Percentiles rank a stretch among this genome's conserved stretches.
Conservation (phyloP, 129 eudicot genomes). For the Apium graveolens region DNA sequence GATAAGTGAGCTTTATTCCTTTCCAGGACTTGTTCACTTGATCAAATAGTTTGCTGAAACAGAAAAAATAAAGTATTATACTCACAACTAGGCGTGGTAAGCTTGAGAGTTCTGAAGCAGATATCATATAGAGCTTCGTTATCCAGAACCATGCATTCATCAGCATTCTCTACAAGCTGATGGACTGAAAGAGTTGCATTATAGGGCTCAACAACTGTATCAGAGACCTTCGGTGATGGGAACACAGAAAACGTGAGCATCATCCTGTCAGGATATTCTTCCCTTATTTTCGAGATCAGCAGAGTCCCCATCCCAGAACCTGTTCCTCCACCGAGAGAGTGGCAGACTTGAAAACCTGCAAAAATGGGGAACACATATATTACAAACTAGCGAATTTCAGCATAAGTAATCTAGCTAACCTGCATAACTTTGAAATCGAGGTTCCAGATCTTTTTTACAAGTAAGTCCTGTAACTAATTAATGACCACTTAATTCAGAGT, state of each 20-base stretch:
- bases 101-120: slow-evolving; percentile 40
- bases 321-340: slow-evolving; percentile 49
- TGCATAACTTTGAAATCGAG: background rate
- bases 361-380: background rate
- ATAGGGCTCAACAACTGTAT: slow-evolving; percentile 47
- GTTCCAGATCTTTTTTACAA: background rate
- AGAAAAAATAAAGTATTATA: background rate
- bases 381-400: background rate
- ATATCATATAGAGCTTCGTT: slow-evolving; percentile 40
- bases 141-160: slow-evolving; percentile 46
- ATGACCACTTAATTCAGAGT: background rate
- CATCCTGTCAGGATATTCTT: slow-evolving; percentile 47
- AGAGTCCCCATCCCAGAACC: slow-evolving; percentile 47
- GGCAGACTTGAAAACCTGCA: slow-evolving; percentile 47
- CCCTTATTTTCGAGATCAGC: slow-evolving; percentile 43
- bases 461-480: background rate
- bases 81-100: slow-evolving; percentile 49
- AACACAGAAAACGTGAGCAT: slow-evolving; percentile 44
- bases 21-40: background rate
- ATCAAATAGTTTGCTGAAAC: background rate
- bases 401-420: background rate
- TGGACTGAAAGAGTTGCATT: slow-evolving; percentile 46
- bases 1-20: background rate
- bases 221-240: slow-evolving; percentile 43
- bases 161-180: slow-evolving; percentile 49